Evolutionary conservation across 768 basidiomycete genomes (phyloP).

Genomic region (Fistulinella prunicolor): DNA sequence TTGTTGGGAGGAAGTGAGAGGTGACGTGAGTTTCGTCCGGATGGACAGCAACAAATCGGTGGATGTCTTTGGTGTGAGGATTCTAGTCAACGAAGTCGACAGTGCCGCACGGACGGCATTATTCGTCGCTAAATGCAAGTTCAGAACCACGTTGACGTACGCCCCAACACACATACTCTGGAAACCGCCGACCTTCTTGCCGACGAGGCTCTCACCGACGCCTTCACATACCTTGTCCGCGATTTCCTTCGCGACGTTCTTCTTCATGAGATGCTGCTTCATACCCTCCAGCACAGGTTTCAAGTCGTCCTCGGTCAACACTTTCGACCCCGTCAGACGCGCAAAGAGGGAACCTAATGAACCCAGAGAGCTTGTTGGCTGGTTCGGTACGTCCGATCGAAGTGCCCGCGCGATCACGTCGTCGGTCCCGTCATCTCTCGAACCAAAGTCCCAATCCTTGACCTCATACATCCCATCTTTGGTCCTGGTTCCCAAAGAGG

Average conservation of each 20-base stretch:
- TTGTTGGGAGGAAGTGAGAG: conserved; percentile 70
- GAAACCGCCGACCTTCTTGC: conserved; percentile 88
- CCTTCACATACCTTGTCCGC: conserved; percentile 92
- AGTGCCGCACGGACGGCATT: conserved; percentile 81
- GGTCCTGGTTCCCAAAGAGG: conserved; percentile 74
- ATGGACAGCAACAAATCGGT: conserved; percentile 96
- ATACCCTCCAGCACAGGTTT: conserved; percentile 87
- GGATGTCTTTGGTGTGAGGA: conserved; percentile 94
- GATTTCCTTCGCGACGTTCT: conserved; percentile 97
- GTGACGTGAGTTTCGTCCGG: conserved; percentile 77
- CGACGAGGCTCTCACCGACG: conserved; percentile 86
- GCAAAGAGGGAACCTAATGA: conserved; percentile 78
- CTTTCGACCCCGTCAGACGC: conserved; percentile 80
- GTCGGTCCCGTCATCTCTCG: conserved; percentile 41
- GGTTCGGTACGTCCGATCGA: conserved; percentile 37
- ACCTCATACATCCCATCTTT: conserved; percentile 73
- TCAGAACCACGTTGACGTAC: conserved; percentile 1
- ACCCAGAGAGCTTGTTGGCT: conserved; percentile 50
- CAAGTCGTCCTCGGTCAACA: conserved; percentile 77
- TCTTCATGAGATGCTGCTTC: conserved; percentile 98
- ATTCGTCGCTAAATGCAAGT: conserved; percentile 60
- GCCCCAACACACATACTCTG: conserved; percentile 55
- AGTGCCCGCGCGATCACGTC: conserved; percentile 62
- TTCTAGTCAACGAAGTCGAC: conserved; percentile 83
- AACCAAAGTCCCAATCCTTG: conserved; percentile 79